phyloP scores from a whole-genome alignment of 257 asterid genomes.

The Solanum corneliomulleri region DNA sequence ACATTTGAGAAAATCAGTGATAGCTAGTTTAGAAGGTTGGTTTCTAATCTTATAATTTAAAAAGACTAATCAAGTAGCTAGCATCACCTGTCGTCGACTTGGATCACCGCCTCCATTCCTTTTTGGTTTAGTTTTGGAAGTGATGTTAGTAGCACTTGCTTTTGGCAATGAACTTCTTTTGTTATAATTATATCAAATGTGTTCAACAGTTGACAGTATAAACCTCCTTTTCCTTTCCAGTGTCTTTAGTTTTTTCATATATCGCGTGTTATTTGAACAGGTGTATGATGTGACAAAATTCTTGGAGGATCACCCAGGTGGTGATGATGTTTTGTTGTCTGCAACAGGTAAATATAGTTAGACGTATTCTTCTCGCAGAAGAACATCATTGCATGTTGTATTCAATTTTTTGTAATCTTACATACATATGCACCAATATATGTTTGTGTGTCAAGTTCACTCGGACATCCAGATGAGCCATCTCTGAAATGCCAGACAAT shows the following conservation, averaged over 20 bases:
- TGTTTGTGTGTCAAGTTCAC: background rate
- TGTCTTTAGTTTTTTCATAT: background rate
- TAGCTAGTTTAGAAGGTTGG: background rate
- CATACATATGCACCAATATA: background rate
- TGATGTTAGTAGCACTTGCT: background rate
- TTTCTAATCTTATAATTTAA: background rate
- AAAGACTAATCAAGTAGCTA: background rate
- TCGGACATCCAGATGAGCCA: background rate
- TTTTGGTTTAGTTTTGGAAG: background rate
- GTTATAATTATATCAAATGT: background rate
- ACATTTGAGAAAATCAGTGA: background rate
- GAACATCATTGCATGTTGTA: background rate
- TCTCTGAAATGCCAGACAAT: background rate
- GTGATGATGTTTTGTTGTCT: constrained; percentile 72
- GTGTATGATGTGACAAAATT: constrained; percentile 74
- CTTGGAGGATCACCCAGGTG: constrained; percentile 92
- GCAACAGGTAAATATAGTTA: constrained; percentile 40
- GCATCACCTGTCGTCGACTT: background rate
- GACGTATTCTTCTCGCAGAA: background rate
- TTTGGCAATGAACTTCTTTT: background rate
- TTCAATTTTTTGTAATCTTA: background rate
- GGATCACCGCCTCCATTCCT: background rate
- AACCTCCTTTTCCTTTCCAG: background rate
- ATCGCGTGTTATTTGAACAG: constrained; percentile 12
- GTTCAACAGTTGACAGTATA: background rate